Evolutionary conservation across 2,329 filamentous ascomycete genomes (phyloP).

Genomic region (Stachybotrys elegans): DNA sequence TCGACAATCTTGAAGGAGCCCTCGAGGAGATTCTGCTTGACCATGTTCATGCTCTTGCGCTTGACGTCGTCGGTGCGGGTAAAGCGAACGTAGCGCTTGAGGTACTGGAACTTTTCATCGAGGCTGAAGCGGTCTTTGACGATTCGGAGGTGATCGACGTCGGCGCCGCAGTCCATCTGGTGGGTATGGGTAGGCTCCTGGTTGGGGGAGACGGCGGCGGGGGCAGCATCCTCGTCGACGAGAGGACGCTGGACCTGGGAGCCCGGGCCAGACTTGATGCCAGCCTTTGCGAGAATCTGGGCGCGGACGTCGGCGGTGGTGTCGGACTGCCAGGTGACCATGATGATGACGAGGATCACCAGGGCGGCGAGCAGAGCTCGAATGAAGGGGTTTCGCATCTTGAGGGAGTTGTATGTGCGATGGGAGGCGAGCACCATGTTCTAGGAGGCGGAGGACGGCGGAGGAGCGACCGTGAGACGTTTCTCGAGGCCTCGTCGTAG

Average conservation of each 20-base stretch:
- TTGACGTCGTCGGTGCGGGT: slow-evolving; percentile 40
- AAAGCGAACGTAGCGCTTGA: slow-evolving; percentile 50
- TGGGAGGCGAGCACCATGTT: slow-evolving; percentile 33
- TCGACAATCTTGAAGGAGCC: slow-evolving; percentile 44
- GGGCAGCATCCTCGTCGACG: slow-evolving; percentile 10
- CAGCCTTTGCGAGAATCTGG: slow-evolving; percentile 31
- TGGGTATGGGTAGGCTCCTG: slow-evolving; percentile 16
- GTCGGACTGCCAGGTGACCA: slow-evolving; percentile 35
- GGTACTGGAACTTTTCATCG: slow-evolving; percentile 48
- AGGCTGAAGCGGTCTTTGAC: slow-evolving; percentile 43
- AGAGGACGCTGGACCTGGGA: slow-evolving; percentile 25
- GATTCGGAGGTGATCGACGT: slow-evolving; percentile 38
- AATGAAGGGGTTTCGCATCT: slow-evolving; percentile 43
- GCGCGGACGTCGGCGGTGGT: slow-evolving; percentile 34
- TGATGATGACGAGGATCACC: slow-evolving; percentile 36
- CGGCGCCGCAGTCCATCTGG: slow-evolving; percentile 44
- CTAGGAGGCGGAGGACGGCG: neutral
- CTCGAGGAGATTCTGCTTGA: slow-evolving; percentile 42
- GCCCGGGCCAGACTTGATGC: slow-evolving; percentile 18
- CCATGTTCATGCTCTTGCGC: slow-evolving; percentile 46
- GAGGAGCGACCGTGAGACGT: neutral
- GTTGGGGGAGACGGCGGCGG: slow-evolving; percentile 11
- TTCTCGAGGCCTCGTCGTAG: neutral
- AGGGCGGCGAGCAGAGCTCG: slow-evolving; percentile 39
- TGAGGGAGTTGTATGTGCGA: slow-evolving; percentile 32